These are phyloP conservation scores for Selaginella moellendorffii DNA, from an alignment of 75 land plant species.

Conservation along the genomic window DNA sequence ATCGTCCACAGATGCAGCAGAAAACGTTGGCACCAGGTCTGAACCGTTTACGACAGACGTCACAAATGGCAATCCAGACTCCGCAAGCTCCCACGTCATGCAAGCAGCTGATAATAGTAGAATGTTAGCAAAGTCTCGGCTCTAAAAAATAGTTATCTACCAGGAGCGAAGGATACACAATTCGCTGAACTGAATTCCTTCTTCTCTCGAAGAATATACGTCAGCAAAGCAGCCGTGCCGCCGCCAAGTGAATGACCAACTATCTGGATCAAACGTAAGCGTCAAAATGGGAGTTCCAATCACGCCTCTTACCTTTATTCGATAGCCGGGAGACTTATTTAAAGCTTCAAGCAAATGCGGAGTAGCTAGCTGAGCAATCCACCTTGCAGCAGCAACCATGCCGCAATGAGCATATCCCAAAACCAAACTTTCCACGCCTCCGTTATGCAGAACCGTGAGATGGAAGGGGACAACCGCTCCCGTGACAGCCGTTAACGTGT, in stretches of 20 bases:
- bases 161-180: conserved; percentile 96
- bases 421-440: conserved; percentile 70
- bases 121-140: too few species aligned
- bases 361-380: conserved; percentile 74
- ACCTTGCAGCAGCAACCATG: conserved; percentile 99
- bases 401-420: conserved; percentile 97
- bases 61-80: conserved; percentile 76
- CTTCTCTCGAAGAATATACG: conserved; percentile 75
- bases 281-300: too few species aligned
- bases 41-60: conserved; percentile 73
- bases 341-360: conserved; percentile 55
- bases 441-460: conserved; percentile 69
- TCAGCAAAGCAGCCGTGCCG: conserved; percentile 91
- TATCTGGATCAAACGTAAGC: too few species aligned
- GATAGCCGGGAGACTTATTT: conserved; percentile 47
- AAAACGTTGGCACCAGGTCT: conserved; percentile 89
- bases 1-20: conserved; percentile 69
- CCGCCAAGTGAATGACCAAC: conserved; percentile 99
- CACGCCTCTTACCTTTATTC: conserved; percentile 85
- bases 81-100: conserved; percentile 98
- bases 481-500: conserved; percentile 91
- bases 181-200: conserved; percentile 50
- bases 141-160: conserved; percentile 21
- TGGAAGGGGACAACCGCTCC: conserved; percentile 95
- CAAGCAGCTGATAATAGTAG: conserved; percentile 77